These are phyloP conservation scores for Starmerella sp. DNA, from an alignment of 805 yeast genomes.

Conservation along the genomic window DNA sequence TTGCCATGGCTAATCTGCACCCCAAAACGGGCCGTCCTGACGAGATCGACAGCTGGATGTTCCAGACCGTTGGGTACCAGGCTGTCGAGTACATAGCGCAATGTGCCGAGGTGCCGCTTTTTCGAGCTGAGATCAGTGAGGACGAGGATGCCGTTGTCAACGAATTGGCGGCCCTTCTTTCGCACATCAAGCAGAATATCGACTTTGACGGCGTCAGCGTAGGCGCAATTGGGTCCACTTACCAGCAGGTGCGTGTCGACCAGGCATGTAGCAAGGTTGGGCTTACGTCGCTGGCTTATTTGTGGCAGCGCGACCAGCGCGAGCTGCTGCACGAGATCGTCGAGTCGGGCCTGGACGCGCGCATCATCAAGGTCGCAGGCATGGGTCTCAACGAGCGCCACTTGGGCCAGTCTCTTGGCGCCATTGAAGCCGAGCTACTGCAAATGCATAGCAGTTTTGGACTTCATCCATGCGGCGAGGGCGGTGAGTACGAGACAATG, in stretches of 20 bases:
- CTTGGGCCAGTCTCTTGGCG: slow-evolving; percentile 55
- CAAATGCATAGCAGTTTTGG: slow-evolving; percentile 53
- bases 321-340: slow-evolving; percentile 78
- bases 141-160: slow-evolving; percentile 79
- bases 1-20: slow-evolving; percentile 73
- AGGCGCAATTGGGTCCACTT: slow-evolving; percentile 93
- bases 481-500: slow-evolving; percentile 93
- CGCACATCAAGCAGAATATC: slow-evolving; percentile 45
- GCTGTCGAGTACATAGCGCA: slow-evolving; percentile 52
- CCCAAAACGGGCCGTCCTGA: slow-evolving; percentile 40
- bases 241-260: slow-evolving; percentile 89
- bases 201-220: slow-evolving; percentile 79
- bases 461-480: slow-evolving; percentile 95
- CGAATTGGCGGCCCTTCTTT: slow-evolving; percentile 52
- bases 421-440: slow-evolving; percentile 47
- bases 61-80: slow-evolving; percentile 92
- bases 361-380: slow-evolving; percentile 87
- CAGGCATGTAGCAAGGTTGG: slow-evolving; percentile 70
- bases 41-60: slow-evolving; percentile 92
- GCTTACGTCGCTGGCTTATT: slow-evolving; percentile 56
- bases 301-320: slow-evolving; percentile 84
- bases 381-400: slow-evolving; percentile 59
- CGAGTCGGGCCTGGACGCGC: slow-evolving; percentile 55
- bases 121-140: slow-evolving; percentile 54
- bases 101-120: slow-evolving; percentile 72